Percentiles rank a stretch among this genome's conserved stretches.
These are phyloP conservation scores for Adansonia madagascariensis DNA, from an alignment of 441 rosid genomes.

Conservation along the genomic window DNA sequence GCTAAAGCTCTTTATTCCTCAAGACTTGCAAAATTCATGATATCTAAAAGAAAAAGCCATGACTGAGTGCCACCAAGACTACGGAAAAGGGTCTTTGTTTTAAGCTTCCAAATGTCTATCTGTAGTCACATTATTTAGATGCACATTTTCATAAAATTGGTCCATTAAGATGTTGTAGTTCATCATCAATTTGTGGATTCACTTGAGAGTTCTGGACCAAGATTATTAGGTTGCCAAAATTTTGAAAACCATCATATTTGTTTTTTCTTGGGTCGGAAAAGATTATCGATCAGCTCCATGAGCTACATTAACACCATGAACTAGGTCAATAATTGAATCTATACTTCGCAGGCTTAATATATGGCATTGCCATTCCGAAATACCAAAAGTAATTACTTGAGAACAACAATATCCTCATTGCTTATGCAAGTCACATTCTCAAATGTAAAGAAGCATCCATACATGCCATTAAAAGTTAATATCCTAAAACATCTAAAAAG, in stretches of 20 bases:
- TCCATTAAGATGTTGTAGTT: not conserved
- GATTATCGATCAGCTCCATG: not conserved
- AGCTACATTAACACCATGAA: not conserved
- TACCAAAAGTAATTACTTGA: not conserved
- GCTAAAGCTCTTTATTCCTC: not conserved
- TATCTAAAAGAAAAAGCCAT: not conserved
- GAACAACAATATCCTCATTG: not conserved
- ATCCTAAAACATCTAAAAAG: not conserved
- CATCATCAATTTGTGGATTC: not conserved
- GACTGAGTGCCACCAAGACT: not conserved
- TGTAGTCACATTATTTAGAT: not conserved
- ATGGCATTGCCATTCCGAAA: not conserved
- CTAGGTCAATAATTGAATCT: not conserved
- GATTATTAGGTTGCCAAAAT: not conserved
- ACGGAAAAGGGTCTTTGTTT: not conserved
- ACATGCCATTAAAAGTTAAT: not conserved
- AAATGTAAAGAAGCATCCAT: not conserved
- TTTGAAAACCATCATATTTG: not conserved
- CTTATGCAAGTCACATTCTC: not conserved
- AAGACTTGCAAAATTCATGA: not conserved
- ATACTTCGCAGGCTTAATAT: not conserved
- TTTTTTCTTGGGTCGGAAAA: not conserved
- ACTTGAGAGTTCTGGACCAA: not conserved
- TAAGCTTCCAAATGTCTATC: not conserved
- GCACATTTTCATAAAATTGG: not conserved